Base-by-base conservation (phyloP, 164 flowering plant genomes). In the Liriodendron chinense region DNA sequence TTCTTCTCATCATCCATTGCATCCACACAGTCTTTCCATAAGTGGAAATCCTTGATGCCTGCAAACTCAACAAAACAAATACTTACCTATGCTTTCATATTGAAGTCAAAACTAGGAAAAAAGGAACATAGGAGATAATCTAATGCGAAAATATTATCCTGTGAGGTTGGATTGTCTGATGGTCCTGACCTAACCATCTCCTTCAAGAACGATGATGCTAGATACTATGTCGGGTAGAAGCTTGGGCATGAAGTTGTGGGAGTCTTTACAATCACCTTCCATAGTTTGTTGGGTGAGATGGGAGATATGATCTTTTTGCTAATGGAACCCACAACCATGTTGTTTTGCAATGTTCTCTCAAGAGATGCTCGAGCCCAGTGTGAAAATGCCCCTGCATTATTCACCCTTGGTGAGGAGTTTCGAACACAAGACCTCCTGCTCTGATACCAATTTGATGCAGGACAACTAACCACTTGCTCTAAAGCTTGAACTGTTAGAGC, bases 11-110 rank as follows among this genome's bases (percentile, higher is more conserved):
- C 47, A 26, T 74, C 76, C 1, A 74, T 48, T 10, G 62, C 62
- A 25, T 65, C 76, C 14, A 66, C 49, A 5, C 25, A 47, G 13
- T 64, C 56, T 62, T 65, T 74, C 76, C 47, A 65, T 7, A 65
- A 65, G 61, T 12, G 22, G 62, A 62, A 67, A 20, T 47, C 48
- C 50, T 28, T 12, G 49, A 5, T 20, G 3, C 0, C 71, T 47
- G 71, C 68, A 65, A 18, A 22, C 21, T 61, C 21, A 61, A 61
- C 64, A 61, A 4, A 20, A 61, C 64, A 61, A 61, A 22, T 22
- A 61, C 64, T 34, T 34, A 4, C 43, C 5, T 6, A 3, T 34
- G 43, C 43, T 34, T 34, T 34, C 43, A 34, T 34, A 34, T 34
- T 34, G 43, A 34, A 4, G 43, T 34, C 5, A 7, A 34, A 34